These are phyloP conservation scores for Coprinopsis marcescibilis DNA, from an alignment of 768 basidiomycete genomes.

Conservation along the genomic window DNA sequence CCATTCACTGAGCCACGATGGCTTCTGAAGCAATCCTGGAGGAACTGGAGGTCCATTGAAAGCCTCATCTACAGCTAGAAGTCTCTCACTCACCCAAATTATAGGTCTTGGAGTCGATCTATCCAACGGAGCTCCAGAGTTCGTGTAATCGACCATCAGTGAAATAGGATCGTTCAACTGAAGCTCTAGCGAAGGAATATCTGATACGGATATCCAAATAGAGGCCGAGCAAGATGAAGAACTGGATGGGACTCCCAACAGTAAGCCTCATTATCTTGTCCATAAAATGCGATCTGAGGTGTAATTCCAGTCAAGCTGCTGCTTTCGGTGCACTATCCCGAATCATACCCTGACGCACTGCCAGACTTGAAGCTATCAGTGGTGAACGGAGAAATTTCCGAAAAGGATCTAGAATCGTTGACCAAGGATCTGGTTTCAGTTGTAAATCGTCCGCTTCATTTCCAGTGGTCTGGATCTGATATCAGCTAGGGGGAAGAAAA, in stretches of 20 bases:
- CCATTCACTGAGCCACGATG: constrained; percentile 34
- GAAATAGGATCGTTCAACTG: constrained; percentile 31
- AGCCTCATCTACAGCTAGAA: constrained; percentile 4
- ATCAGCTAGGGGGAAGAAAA: constrained; percentile 71
- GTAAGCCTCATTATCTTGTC: constrained; percentile 1
- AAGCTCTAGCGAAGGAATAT: constrained; percentile 66
- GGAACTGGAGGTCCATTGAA: constrained; percentile 79
- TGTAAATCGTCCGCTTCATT: background rate
- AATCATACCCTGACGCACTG: constrained; percentile 78
- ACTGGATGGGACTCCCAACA: constrained; percentile 36
- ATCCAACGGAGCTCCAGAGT: constrained; percentile 91
- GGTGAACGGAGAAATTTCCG: constrained; percentile 54
- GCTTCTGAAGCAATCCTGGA: constrained; percentile 68
- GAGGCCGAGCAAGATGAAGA: constrained; percentile 83
- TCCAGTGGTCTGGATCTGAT: background rate
- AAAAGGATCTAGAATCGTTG: constrained; percentile 48
- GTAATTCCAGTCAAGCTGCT: constrained; percentile 57
- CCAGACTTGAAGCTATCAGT: constrained; percentile 67
- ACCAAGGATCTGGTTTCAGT: constrained; percentile 49
- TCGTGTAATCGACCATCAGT: constrained; percentile 38
- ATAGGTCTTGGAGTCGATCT: constrained; percentile 93
- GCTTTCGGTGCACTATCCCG: constrained; percentile 70
- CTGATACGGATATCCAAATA: constrained; percentile 76
- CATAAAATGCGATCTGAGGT: background rate
- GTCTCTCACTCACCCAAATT: constrained; percentile 11